phyloP scores from a whole-genome alignment of 495 filamentous ascomycete species.

The Podospora conica region DNA sequence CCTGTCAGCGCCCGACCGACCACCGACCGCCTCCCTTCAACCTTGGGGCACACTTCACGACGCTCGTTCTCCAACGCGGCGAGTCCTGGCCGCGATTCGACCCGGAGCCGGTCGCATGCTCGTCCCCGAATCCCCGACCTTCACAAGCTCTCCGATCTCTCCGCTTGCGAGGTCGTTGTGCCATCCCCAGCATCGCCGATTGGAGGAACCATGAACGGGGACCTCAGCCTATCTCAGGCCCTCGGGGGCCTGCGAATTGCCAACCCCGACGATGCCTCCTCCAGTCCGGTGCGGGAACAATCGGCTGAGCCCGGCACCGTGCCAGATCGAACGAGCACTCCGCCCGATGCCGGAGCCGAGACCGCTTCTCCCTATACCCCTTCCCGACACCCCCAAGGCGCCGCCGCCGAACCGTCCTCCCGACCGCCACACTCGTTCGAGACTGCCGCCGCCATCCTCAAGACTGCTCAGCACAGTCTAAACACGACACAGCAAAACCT shows the following conservation, averaged over 20 bases:
- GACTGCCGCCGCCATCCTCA: constrained; percentile 29
- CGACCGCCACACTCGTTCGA: constrained; percentile 32
- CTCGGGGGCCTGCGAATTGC: constrained; percentile 94
- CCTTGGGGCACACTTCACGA: neutral
- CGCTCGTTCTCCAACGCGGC: neutral
- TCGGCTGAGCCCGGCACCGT: constrained; percentile 26
- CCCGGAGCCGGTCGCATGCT: neutral
- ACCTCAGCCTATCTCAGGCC: constrained; percentile 86
- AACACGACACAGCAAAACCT: constrained; percentile 30
- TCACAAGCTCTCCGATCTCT: neutral
- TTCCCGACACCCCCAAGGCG: constrained; percentile 1
- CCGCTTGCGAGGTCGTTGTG: neutral
- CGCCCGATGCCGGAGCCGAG: constrained; percentile 5
- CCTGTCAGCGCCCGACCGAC: neutral
- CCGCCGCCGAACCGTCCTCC: constrained; percentile 23
- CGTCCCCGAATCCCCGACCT: neutral
- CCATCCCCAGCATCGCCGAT: neutral
- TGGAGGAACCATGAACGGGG: constrained; percentile 66
- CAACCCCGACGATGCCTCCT: constrained; percentile 82
- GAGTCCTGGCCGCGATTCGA: neutral
- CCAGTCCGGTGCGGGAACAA: constrained; percentile 46
- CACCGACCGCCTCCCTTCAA: too few relatives aligned
- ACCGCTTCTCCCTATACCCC: neutral
- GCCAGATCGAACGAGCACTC: constrained; percentile 6
- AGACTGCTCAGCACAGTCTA: constrained; percentile 27